Base-by-base conservation (phyloP, 352 stramenopile species). In the Globisporangium polare region DNA sequence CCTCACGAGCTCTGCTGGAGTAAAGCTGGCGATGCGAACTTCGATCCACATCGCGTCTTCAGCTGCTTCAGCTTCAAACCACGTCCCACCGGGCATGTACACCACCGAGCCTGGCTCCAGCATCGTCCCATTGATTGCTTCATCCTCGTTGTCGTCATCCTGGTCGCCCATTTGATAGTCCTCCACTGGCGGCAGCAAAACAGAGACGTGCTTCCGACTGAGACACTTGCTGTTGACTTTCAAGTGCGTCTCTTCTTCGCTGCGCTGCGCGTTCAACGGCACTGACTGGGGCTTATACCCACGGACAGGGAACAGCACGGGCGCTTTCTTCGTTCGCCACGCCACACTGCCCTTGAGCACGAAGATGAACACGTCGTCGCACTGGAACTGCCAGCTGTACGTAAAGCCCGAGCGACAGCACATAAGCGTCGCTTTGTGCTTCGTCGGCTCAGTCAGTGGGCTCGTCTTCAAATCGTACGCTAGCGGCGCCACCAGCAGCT, bases 31-130 rank as follows among this genome's bases (percentile, higher is more conserved):
- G 17, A 89, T 18, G 17, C 78, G 67, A 17, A 87, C 62, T 24
- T 88, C 75, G 0, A 89, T 63, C 70, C 73, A 87, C 49, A 78
- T 39, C 12, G 63, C 39, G 4, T 57, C 27, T 0, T 71, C 67
- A 5, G 69, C 26, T 1, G 58, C 65, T 13, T 80, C 64, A 0
- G 56, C 54, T 26, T 69, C 50, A 42, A 78, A 82, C 82, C 82
- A 91, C 4, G 68, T 76, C 15, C 79, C 79, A 0, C 58, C 63
- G 20, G 82, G 76, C 5, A 88, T n/a, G 60, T 89, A 89, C 0
- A 76, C 29, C 0, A 91, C 69, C 0, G 68, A 73, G 0, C 82
- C 82, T n/a, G 79, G 58, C 18, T 72, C 68, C 0, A 75, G 45
- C 0, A 70, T 37, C 15, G 66, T 29, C 15, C 74, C 60, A 1